Percentiles rank a stretch among this genome's conserved stretches.
Evolutionary conservation across 164 flowering plant genomes (phyloP).

Genomic region (Santalum album): DNA sequence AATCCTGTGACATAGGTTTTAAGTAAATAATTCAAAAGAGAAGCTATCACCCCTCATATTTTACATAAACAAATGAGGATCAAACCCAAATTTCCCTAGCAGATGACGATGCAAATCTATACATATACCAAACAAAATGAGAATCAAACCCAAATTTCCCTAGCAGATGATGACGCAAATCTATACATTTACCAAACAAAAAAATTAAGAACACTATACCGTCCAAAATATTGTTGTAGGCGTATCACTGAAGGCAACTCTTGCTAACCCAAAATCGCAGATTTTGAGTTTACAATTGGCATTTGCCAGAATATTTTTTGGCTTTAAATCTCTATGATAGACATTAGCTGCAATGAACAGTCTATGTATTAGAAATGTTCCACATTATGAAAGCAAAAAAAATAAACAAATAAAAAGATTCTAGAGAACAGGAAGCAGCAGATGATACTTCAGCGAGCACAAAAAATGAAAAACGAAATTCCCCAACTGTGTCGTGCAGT

Average conservation of each 20-base stretch:
- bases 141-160: no score
- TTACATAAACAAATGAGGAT: background rate
- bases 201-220: constrained; percentile 28
- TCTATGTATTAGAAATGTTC: constrained; percentile 10
- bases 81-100: background rate
- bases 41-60: no score
- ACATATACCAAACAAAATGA: no score
- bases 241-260: constrained; percentile 83
- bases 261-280: constrained; percentile 91
- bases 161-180: no score
- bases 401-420: no score
- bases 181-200: background rate
- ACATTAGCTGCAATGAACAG: constrained; percentile 53
- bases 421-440: no score
- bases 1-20: constrained; percentile 43
- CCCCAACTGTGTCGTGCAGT: no score
- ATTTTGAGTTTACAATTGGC: constrained; percentile 91
- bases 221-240: constrained; percentile 89
- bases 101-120: no score
- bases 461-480: no score
- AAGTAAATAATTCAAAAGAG: no score
- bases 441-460: no score
- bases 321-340: constrained; percentile 87
- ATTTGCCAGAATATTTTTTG: constrained; percentile 90
- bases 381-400: no score